These are phyloP conservation scores for Dacryopinax primogenitus DNA, from an alignment of 768 basidiomycete genomes.

Conservation along the genomic window DNA sequence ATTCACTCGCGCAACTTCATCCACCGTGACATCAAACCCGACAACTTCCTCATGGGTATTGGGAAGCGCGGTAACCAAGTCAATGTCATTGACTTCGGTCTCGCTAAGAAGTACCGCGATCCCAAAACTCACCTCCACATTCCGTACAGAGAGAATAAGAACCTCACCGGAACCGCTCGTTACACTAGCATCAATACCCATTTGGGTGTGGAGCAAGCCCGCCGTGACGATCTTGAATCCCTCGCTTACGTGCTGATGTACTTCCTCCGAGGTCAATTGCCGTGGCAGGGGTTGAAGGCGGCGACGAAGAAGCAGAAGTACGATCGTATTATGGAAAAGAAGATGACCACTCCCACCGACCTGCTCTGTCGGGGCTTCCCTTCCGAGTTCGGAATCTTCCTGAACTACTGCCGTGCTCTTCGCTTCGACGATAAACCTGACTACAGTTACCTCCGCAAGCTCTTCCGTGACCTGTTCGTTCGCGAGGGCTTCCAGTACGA, in stretches of 20 bases:
- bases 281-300: conserved; percentile 99
- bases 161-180: conserved; percentile 93
- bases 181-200: conserved; percentile 99
- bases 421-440: conserved; percentile 99
- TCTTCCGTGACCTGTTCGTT: conserved; percentile 96
- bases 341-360: conserved; percentile 98
- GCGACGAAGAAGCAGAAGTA: conserved; percentile 99
- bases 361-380: conserved; percentile 98
- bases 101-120: conserved; percentile 99
- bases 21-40: conserved; percentile 96
- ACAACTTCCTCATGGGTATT: conserved; percentile 98
- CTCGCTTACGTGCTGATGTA: conserved; percentile 99
- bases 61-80: conserved; percentile 99
- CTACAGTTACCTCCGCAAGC: conserved; percentile 97
- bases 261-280: conserved; percentile 94
- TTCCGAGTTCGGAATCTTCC: conserved; percentile 97
- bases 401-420: conserved; percentile 97
- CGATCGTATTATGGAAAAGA: conserved; percentile 99
- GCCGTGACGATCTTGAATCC: conserved; percentile 95
- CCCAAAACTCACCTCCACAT: conserved; percentile 99
- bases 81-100: conserved; percentile 90
- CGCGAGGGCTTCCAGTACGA: conserved; percentile 98
- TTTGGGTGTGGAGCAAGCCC: conserved; percentile 93
- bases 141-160: conserved; percentile 99
- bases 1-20: conserved; percentile 91